Evolutionary conservation across 805 yeast genomes (phyloP).

Genomic region (Wickerhamiella alocasiicola): DNA sequence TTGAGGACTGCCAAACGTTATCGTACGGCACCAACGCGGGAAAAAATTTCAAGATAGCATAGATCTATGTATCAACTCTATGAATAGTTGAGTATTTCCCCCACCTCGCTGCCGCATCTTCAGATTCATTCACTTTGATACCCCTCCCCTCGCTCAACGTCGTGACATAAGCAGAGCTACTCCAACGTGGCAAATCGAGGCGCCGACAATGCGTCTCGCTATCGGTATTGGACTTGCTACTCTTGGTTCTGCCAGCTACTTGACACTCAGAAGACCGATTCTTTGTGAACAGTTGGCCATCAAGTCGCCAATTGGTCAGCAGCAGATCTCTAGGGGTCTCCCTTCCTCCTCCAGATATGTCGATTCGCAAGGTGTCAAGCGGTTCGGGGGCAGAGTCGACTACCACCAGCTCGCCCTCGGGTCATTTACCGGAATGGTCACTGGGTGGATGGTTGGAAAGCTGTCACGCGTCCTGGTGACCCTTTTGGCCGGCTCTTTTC

Average conservation of each 20-base stretch:
- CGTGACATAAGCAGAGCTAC: too few species aligned
- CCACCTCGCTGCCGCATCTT: too few species aligned
- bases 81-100: too few species aligned
- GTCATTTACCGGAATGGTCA: slow-evolving; percentile 44
- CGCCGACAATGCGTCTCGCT: slow-evolving; percentile 5
- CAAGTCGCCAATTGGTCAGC: slow-evolving; percentile 4
- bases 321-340: too few species aligned
- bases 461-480: slow-evolving; percentile 42
- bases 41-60: too few species aligned
- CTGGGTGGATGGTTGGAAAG: slow-evolving; percentile 52
- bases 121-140: not conserved
- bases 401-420: slow-evolving; percentile 55
- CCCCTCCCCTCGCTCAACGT: too few species aligned
- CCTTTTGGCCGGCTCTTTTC: slow-evolving; percentile 35
- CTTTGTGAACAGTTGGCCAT: slow-evolving; percentile 2
- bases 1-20: too few species aligned
- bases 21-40: too few species aligned
- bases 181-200: too few species aligned
- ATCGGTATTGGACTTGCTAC: slow-evolving; percentile 4
- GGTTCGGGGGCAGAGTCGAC: slow-evolving; percentile 30
- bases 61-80: too few species aligned
- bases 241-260: not conserved
- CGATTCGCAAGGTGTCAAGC: slow-evolving; percentile 16
- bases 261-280: slow-evolving; percentile 4
- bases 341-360: slow-evolving; percentile 6